A percentile compares a stretch with the other conserved stretches of the same genome.
Conservation (phyloP, 2,329 filamentous ascomycete genomes). For the Aspergillus piperis region DNA sequence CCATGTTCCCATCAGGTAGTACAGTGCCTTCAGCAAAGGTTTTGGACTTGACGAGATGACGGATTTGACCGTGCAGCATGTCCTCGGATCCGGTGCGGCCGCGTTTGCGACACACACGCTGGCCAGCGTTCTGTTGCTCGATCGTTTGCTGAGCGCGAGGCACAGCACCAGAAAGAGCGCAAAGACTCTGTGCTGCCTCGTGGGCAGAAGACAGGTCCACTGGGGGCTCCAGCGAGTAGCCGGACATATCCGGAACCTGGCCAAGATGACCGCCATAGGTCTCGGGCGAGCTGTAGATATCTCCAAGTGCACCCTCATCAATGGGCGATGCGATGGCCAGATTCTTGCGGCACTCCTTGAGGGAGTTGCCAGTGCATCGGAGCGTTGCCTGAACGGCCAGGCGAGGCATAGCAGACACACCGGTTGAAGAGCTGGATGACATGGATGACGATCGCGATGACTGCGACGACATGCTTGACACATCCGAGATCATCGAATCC, state of each 20-base stretch:
- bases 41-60: slow-evolving; percentile 37
- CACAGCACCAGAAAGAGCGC: slow-evolving; percentile 41
- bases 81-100: slow-evolving; percentile 44
- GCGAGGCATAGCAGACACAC: slow-evolving; percentile 32
- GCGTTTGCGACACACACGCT: slow-evolving; percentile 40
- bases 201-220: slow-evolving; percentile 31
- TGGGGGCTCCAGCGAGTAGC: slow-evolving; percentile 36
- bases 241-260: slow-evolving; percentile 37
- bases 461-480: slow-evolving; percentile 55
- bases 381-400: slow-evolving; percentile 45
- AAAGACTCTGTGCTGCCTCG: slow-evolving; percentile 45
- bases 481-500: slow-evolving; percentile 66
- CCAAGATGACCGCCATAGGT: slow-evolving; percentile 27
- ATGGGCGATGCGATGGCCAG: slow-evolving; percentile 41
- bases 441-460: slow-evolving; percentile 55
- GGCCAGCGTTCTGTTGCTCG: slow-evolving; percentile 17
- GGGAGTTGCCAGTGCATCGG: slow-evolving; percentile 40
- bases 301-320: slow-evolving; percentile 37
- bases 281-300: slow-evolving; percentile 40
- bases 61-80: slow-evolving; percentile 41
- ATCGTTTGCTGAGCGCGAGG: slow-evolving; percentile 21
- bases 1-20: slow-evolving; percentile 34
- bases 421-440: slow-evolving; percentile 43
- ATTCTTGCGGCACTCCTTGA: slow-evolving; percentile 41
- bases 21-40: slow-evolving; percentile 28